Conservation (phyloP, 139 green algal genomes). For the Tetradesmus obliquus region DNA sequence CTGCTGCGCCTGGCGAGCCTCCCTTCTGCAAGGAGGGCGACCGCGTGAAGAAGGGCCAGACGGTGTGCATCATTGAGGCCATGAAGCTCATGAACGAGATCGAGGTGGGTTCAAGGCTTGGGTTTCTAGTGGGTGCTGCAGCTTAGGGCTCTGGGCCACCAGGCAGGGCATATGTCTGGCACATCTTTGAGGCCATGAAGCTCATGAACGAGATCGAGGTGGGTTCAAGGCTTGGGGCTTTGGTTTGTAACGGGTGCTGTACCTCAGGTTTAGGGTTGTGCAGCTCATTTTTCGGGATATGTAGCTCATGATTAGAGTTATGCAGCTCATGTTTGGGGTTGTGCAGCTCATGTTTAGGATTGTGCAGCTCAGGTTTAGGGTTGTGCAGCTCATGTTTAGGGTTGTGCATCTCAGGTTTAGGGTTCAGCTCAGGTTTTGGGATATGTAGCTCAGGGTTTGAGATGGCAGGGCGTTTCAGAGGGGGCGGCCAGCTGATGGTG, state of each 20-base stretch:
- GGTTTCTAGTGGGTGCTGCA: background rate
- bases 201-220: constrained; percentile 99
- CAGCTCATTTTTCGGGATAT: constrained; percentile 96
- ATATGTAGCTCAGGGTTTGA: too few species aligned
- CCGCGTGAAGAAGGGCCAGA: constrained; percentile 93
- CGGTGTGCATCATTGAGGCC: constrained; percentile 96
- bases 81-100: constrained; percentile 99
- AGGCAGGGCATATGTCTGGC: too few species aligned
- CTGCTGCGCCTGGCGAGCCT: constrained; percentile 89
- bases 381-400: too few species aligned
- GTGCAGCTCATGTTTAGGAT: background rate
- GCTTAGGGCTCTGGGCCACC: too few species aligned
- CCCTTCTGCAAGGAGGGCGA: constrained; percentile 94
- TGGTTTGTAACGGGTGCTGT: background rate
- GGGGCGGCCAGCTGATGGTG: too few species aligned
- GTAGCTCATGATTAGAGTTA: constrained; percentile 99
- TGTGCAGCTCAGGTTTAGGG: too few species aligned
- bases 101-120: constrained; percentile 74
- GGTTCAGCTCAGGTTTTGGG: too few species aligned
- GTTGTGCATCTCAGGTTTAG: too few species aligned
- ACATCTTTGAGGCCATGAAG: constrained; percentile 99
- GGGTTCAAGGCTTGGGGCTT: background rate
- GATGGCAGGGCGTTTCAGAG: too few species aligned
- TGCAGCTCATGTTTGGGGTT: background rate
- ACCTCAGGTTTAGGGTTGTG: too few species aligned